Base-by-base conservation (phyloP, 164 flowering plant genomes). In the Vitis riparia region DNA sequence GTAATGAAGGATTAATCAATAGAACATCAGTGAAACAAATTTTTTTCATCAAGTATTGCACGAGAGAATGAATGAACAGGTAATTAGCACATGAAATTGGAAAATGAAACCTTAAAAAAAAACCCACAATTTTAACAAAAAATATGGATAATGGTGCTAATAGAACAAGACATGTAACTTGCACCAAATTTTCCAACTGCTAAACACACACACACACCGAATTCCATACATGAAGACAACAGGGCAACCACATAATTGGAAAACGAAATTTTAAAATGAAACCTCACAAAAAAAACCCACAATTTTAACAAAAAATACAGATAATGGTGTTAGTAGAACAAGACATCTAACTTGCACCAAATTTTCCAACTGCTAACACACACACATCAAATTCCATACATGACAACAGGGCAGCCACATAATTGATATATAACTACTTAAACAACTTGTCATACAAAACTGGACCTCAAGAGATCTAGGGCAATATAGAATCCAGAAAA, bases 1-100 rank as follows among this genome's bases (percentile, higher is more conserved):
- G 52, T 69, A 67, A 19, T 12, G 62, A 64, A 67, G 51, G 51
- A 44, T 49, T 19, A 66, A 68, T 80, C 62, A 76, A 27, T 30
- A 65, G 9, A 59, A 59, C 19, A 55, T 58, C 64, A 68, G 13
- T 14, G 44, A 37, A 37, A 37, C 44, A 37, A 37, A 37, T 37
- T 3, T 37, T 23, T 37, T 37, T 37, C 44, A 37, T 37, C 44
- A 37, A 37, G 7, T 37, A 37, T 0, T 6, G 0, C 44, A 37
- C 5, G 44, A 37, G 1, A 6, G 44, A 37, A 37, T 37, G 5
- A 37, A 37, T 37, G 44, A 6, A 37, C 44, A 37, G 3, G 5
- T 37, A 32, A 9, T 62, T 17, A 16, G 48, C 7, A 16, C 44
- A 29, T 47, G 14, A 7, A 37, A 66, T 29, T 6, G 44, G 55